phyloP scores from a whole-genome alignment of 331 rosid species.

The Rhamnella rubrinervis region DNA sequence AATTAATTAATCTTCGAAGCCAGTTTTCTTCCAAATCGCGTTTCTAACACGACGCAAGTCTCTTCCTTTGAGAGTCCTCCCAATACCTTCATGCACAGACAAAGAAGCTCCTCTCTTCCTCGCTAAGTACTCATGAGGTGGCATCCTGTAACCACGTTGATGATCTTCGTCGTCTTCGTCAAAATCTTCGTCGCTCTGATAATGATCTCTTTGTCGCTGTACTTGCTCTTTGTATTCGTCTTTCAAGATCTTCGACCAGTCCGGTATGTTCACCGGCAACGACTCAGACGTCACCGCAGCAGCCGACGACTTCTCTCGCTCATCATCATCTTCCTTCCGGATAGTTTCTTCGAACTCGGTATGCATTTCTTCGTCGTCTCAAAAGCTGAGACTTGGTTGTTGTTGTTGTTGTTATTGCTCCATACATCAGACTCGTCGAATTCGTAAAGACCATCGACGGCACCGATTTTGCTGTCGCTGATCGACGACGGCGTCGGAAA shows the following conservation, averaged over 20 bases:
- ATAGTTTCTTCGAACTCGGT: constrained; percentile 31
- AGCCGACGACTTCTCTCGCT: background rate
- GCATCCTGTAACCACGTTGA: constrained; percentile 27
- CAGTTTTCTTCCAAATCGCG: constrained; percentile 84
- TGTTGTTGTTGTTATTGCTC: constrained; percentile 21
- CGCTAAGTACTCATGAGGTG: constrained; percentile 86
- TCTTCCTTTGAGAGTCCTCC: constrained; percentile 87
- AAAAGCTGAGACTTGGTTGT: constrained; percentile 2
- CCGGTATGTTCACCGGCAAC: constrained; percentile 72
- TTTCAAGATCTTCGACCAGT: constrained; percentile 84
- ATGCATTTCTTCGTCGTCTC: constrained; percentile 34
- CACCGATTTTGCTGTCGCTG: constrained; percentile 5
- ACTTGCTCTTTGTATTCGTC: constrained; percentile 32
- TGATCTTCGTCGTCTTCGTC: constrained; percentile 8
- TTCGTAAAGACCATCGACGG: constrained; percentile 34
- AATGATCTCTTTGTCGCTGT: constrained; percentile 15
- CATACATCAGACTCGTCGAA: constrained; percentile 65
- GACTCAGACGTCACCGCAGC: constrained; percentile 43
- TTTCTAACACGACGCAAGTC: constrained; percentile 85
- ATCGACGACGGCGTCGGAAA: constrained; percentile 34
- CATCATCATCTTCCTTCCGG: constrained; percentile 17
- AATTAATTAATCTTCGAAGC: constrained; percentile 69
- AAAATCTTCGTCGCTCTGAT: constrained; percentile 15
- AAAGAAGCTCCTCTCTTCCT: constrained; percentile 71
- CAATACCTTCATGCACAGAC: constrained; percentile 90